Evolutionary conservation across 1,284 basidiomycete species (phyloP).

Genomic region (Tilletia horrida): DNA sequence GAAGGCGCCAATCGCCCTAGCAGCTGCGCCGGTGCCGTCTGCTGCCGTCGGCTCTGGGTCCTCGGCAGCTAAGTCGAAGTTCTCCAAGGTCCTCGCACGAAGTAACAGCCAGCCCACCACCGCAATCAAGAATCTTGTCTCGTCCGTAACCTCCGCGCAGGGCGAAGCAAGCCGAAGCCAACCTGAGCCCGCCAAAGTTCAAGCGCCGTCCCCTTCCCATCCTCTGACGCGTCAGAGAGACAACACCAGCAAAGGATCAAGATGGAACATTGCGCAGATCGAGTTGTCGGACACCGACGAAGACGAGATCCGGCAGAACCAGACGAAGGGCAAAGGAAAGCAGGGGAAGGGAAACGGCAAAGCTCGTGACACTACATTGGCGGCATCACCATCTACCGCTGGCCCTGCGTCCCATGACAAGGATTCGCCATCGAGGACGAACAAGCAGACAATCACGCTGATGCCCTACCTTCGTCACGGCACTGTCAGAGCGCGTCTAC

Average conservation of each 20-base stretch:
- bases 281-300: conserved; percentile 11
- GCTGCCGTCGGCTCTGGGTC: too few relatives aligned
- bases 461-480: conserved; percentile 8
- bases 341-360: not conserved
- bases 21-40: too few relatives aligned
- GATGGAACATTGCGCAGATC: conserved; percentile 3
- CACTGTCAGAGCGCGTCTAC: not conserved
- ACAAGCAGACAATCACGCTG: conserved; percentile 9
- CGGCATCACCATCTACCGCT: too few relatives aligned
- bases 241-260: not conserved
- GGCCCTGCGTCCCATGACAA: too few relatives aligned
- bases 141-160: too few relatives aligned
- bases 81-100: too few relatives aligned
- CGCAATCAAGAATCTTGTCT: too few relatives aligned
- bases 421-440: not conserved
- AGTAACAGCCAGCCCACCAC: too few relatives aligned
- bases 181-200: too few relatives aligned
- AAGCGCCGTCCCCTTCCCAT: not conserved
- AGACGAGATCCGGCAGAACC: not conserved
- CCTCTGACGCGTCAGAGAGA: not conserved
- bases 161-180: not conserved
- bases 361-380: too few relatives aligned
- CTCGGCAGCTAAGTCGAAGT: too few relatives aligned
- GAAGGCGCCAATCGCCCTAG: too few relatives aligned
- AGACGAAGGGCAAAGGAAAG: not conserved